Conservation (phyloP, 2,329 filamentous ascomycete species). For the Aspergillus japonicus region DNA sequence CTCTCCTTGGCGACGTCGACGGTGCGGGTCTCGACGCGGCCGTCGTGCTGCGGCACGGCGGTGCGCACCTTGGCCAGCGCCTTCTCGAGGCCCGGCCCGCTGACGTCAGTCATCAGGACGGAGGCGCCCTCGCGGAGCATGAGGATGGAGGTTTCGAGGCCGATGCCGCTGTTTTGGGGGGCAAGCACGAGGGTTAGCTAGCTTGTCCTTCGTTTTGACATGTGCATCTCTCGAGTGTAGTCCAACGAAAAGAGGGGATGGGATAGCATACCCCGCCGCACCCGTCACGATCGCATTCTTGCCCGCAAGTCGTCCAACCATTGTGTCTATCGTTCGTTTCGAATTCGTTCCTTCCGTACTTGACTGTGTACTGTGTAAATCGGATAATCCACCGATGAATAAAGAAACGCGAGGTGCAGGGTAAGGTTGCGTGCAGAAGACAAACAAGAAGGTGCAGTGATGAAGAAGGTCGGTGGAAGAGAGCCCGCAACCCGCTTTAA, state of each 20-base stretch:
- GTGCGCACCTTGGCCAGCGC: conserved; percentile 73
- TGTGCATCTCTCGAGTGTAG: no score
- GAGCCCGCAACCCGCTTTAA: neutral
- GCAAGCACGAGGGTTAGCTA: no score
- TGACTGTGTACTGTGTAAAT: no score
- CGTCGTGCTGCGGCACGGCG: conserved; percentile 55
- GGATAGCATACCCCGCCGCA: conserved; percentile 19
- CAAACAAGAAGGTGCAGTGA: no score
- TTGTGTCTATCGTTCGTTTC: conserved; percentile 1
- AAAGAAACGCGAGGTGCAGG: no score
- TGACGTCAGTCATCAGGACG: conserved; percentile 83
- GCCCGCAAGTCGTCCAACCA: conserved; percentile 23
- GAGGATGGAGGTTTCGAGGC: conserved; percentile 85
- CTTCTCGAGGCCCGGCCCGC: conserved; percentile 71
- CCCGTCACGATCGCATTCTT: conserved; percentile 25
- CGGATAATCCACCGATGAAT: no score
- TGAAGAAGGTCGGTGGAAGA: no score
- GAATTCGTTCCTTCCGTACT: no score
- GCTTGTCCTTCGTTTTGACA: no score
- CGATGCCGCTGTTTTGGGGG: conserved; percentile 66
- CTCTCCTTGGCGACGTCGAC: conserved; percentile 81
- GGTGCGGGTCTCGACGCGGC: conserved; percentile 28
- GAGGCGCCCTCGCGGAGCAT: conserved; percentile 86
- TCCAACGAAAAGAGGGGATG: neutral
- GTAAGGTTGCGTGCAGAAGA: no score